A percentile compares a stretch with the other conserved stretches of the same genome.
Evolutionary conservation across 2,329 filamentous ascomycete species (phyloP).

Genomic region (Calonectria pseudoturangicola): DNA sequence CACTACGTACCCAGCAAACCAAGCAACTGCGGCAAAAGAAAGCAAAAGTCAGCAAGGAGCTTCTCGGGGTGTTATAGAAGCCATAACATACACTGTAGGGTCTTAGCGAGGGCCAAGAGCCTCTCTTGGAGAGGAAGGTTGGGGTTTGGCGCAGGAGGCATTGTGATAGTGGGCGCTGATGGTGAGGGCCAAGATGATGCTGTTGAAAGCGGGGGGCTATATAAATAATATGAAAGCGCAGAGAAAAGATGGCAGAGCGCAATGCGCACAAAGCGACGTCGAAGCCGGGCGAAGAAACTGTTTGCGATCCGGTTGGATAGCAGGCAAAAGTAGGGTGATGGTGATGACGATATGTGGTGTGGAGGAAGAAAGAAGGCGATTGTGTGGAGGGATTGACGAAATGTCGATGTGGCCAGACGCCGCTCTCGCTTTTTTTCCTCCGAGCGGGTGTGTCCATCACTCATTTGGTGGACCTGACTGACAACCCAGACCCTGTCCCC

Average conservation of each 20-base stretch:
- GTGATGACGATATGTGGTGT: constrained; percentile 35
- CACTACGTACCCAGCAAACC: constrained; percentile 85
- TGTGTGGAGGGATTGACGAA: constrained; percentile 37
- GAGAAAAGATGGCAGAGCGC: constrained; percentile 40
- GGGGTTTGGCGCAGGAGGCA: constrained; percentile 85
- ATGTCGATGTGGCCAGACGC: constrained; percentile 41
- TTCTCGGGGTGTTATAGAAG: constrained; percentile 21
- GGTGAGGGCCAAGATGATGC: constrained; percentile 1
- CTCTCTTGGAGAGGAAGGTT: constrained; percentile 83
- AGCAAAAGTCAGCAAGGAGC: constrained; percentile 48
- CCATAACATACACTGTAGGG: constrained; percentile 86
- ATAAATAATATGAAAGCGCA: constrained; percentile 24
- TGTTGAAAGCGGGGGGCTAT: constrained; percentile 35
- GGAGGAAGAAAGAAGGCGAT: constrained; percentile 22
- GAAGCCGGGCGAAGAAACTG: background rate
- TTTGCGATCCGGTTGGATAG: constrained; percentile 12
- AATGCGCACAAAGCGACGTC: constrained; percentile 31
- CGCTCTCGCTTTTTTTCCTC: constrained; percentile 21
- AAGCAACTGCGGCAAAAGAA: constrained; percentile 74
- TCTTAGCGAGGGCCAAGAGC: constrained; percentile 86
- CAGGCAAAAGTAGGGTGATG: constrained; percentile 10
- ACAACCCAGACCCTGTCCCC: constrained; percentile 18
- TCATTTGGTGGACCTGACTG: constrained; percentile 25
- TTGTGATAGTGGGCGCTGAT: constrained; percentile 49
- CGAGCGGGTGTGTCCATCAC: constrained; percentile 27